Evolutionary conservation across 345 rosid species (phyloP).

Genomic region (Alliaria petiolata): DNA sequence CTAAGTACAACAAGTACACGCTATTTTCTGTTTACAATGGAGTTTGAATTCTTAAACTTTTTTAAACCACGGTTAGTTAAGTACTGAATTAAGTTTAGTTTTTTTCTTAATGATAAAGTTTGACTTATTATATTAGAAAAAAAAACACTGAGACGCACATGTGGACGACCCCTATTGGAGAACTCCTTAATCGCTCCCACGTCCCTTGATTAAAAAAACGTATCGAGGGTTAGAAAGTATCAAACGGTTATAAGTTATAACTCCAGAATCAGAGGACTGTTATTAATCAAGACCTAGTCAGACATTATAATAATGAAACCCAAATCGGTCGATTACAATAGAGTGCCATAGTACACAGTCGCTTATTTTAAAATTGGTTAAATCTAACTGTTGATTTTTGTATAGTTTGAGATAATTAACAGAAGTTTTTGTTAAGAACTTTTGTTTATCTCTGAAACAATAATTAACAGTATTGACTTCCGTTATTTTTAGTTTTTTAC

Average conservation of each 20-base stretch:
- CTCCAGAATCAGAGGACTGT: background rate
- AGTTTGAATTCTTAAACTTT: background rate
- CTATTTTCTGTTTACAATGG: slow-evolving; percentile 1
- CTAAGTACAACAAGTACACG: slow-evolving; percentile 15
- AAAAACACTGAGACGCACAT: background rate
- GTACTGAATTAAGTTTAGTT: background rate
- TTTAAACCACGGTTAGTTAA: background rate
- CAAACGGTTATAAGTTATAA: slow-evolving; percentile 21
- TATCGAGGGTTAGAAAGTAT: slow-evolving; percentile 18
- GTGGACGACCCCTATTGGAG: slow-evolving; percentile 10
- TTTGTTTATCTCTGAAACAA: too few relatives aligned
- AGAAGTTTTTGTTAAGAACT: too few relatives aligned
- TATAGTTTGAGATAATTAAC: background rate
- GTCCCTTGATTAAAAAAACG: background rate
- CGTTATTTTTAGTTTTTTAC: background rate
- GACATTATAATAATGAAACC: background rate
- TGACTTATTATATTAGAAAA: background rate
- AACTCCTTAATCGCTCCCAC: slow-evolving; percentile 19
- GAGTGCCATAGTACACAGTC: background rate
- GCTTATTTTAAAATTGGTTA: background rate
- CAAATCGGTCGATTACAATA: background rate
- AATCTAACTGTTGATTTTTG: background rate
- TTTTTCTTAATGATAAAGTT: background rate
- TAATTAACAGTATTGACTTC: background rate
- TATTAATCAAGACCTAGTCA: slow-evolving; percentile 27